Evolutionary conservation across 2,329 filamentous ascomycete genomes (phyloP).

Genomic region (Tolypocladium inflatum): DNA sequence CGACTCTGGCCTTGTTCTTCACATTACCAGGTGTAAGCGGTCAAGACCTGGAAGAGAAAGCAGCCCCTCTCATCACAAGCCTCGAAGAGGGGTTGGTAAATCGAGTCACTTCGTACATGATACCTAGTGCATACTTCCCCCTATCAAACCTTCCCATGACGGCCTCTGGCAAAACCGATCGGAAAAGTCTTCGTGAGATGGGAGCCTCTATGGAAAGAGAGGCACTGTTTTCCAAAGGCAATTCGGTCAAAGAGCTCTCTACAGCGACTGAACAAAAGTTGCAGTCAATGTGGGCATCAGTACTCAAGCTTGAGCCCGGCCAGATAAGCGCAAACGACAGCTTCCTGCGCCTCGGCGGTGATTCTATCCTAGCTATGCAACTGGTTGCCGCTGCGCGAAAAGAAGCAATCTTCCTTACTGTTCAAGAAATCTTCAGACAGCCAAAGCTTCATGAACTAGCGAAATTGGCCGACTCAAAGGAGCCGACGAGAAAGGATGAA

Average conservation of each 20-base stretch:
- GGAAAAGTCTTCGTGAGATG: conserved; percentile 4
- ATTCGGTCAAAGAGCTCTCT: not conserved
- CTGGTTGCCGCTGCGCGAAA: conserved; percentile 27
- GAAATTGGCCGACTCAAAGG: not conserved
- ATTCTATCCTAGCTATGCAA: conserved; percentile 14
- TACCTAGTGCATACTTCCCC: conserved; percentile 7
- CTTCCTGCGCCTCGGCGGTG: conserved; percentile 6
- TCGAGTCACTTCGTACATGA: conserved; percentile 4
- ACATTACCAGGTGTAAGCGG: not conserved
- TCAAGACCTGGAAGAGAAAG: not conserved
- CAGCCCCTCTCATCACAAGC: not conserved
- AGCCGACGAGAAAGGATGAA: not conserved
- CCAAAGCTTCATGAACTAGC: conserved; percentile 1
- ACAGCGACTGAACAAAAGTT: not conserved
- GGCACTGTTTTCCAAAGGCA: not conserved
- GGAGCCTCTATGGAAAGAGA: not conserved
- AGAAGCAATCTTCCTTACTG: conserved; percentile 24
- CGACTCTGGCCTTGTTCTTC: not conserved
- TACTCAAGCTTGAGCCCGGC: conserved; percentile 2
- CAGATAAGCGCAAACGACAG: conserved; percentile 4
- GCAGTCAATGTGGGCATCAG: conserved; percentile 4
- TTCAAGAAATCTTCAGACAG: conserved; percentile 25
- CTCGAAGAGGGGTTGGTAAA: not conserved
- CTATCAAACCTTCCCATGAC: conserved; percentile 7
- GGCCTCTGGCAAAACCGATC: conserved; percentile 10